Conservation (phyloP, 176 grass and related monocot genomes). For the Zizania latifolia region DNA sequence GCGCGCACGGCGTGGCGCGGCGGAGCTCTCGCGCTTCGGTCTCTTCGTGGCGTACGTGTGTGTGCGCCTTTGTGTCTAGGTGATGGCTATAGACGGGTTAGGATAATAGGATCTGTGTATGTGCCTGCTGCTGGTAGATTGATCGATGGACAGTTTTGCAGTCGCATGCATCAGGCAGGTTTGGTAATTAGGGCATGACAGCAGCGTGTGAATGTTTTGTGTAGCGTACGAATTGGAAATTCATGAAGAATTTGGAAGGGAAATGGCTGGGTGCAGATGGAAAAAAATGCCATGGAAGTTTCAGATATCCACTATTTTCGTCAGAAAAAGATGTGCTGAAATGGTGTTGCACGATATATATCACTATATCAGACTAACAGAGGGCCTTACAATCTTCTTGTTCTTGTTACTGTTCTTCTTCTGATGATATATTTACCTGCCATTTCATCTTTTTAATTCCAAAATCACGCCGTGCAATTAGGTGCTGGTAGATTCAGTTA, state of each 20-base stretch:
- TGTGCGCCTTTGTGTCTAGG: neutral
- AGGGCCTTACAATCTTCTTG: neutral
- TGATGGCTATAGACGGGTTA: neutral
- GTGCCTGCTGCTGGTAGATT: constrained; percentile 5
- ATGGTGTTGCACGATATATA: neutral
- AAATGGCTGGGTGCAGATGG: neutral
- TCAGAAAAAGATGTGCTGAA: neutral
- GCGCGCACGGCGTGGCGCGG: neutral
- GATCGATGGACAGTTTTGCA: neutral
- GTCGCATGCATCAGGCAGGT: neutral
- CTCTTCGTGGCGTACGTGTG: constrained; percentile 1
- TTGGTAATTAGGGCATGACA: constrained; percentile 14
- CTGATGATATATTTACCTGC: neutral
- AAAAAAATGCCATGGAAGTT: constrained; percentile 12
- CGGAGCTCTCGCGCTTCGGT: neutral
- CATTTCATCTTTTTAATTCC: neutral
- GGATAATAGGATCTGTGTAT: constrained; percentile 20
- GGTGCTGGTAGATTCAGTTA: neutral
- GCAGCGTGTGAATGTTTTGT: constrained; percentile 1
- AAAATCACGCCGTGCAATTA: neutral
- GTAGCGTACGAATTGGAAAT: constrained; percentile 9
- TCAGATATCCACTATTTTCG: constrained; percentile 18
- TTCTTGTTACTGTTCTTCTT: neutral
- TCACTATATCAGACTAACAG: neutral
- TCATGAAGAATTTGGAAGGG: constrained; percentile 9